phyloP scores from a whole-genome alignment of 179 eudicot genomes.

The Spergularia azorica region DNA sequence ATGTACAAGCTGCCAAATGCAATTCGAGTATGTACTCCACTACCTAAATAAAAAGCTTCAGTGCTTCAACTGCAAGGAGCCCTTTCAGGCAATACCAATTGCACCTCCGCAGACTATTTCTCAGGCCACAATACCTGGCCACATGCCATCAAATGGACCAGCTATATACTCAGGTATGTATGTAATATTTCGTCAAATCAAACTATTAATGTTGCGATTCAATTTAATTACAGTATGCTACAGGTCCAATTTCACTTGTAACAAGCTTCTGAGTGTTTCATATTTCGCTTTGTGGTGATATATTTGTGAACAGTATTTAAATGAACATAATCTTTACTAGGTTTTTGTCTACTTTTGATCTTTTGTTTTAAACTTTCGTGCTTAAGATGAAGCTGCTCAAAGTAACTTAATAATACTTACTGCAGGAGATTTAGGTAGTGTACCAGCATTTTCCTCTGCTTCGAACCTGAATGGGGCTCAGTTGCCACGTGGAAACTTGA shows the following conservation, averaged over 20 bases:
- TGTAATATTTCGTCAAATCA: constrained; percentile 1
- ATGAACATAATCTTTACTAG: background rate
- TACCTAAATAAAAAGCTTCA: constrained; percentile 80
- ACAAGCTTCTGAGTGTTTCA: background rate
- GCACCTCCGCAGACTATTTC: constrained; percentile 56
- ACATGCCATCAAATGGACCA: constrained; percentile 7
- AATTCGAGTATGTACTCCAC: constrained; percentile 75
- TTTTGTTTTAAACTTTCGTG: background rate
- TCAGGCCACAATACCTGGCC: constrained; percentile 23
- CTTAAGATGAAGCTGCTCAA: background rate
- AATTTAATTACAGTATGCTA: background rate
- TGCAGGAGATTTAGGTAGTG: constrained; percentile 26
- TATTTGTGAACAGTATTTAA: background rate
- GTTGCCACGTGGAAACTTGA: constrained; percentile 17
- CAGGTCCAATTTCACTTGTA: background rate
- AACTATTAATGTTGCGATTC: background rate
- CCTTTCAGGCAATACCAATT: constrained; percentile 68
- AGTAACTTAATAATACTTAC: background rate
- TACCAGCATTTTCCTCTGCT: constrained; percentile 28
- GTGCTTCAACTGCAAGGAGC: constrained; percentile 74
- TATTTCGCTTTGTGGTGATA: background rate
- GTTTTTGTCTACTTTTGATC: background rate
- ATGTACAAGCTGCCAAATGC: constrained; percentile 86
- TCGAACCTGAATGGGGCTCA: constrained; percentile 24
- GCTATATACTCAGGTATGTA: constrained; percentile 27